These are phyloP conservation scores for Alternaria dauci DNA, from an alignment of 2,329 filamentous ascomycete genomes.

Conservation along the genomic window DNA sequence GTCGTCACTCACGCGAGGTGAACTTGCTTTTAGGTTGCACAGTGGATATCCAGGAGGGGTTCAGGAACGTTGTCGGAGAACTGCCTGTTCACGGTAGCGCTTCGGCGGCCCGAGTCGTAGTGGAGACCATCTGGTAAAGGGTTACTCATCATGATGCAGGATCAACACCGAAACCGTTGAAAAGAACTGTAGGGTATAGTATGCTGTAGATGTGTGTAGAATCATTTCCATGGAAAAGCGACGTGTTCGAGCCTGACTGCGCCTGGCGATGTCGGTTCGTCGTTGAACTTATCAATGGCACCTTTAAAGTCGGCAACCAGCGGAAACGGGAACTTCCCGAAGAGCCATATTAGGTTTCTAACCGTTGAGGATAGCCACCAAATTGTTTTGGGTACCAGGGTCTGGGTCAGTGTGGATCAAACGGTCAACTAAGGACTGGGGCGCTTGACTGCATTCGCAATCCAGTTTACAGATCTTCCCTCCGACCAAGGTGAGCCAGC, in stretches of 20 bases:
- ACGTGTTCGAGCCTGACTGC: neutral
- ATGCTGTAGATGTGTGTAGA: neutral
- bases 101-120: slow-evolving; percentile 3
- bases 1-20: neutral
- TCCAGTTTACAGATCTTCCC: slow-evolving; percentile 1
- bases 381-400: slow-evolving; percentile 1
- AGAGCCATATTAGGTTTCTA: neutral
- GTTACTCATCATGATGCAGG: neutral
- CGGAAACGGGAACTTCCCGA: neutral
- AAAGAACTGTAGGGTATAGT: neutral
- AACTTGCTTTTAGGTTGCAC: neutral
- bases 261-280: neutral
- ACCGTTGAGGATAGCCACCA: slow-evolving; percentile 3
- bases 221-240: neutral
- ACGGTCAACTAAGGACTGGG: neutral
- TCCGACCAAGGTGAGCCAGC: neutral
- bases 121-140: slow-evolving; percentile 3
- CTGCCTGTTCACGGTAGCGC: slow-evolving; percentile 5
- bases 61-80: slow-evolving; percentile 4
- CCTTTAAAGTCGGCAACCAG: neutral
- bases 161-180: neutral
- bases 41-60: slow-evolving; percentile 1
- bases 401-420: neutral
- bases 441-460: slow-evolving; percentile 4
- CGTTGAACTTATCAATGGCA: neutral